A percentile compares a stretch with the other conserved stretches of the same genome.
These are phyloP conservation scores for Castanea sativa DNA, from an alignment of 306 rosid species.

Conservation along the genomic window DNA sequence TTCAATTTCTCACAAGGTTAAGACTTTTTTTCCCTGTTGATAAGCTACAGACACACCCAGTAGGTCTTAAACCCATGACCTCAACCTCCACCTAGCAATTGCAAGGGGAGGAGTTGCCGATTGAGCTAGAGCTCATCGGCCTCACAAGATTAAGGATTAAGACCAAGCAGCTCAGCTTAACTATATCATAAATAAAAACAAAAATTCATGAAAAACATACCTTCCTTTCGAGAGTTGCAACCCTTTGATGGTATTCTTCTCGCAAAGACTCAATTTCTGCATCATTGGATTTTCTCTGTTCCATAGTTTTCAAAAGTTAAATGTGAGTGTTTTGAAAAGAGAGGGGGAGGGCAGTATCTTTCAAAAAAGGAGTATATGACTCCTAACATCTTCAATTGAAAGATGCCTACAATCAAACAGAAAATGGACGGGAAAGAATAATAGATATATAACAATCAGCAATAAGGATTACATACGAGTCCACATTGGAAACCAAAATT, in stretches of 20 bases:
- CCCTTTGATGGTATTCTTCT: slow-evolving; percentile 98
- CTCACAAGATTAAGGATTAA: background rate
- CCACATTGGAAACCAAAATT: background rate
- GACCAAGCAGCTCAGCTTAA: background rate
- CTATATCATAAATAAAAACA: slow-evolving; percentile 9
- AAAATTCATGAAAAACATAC: slow-evolving; percentile 34
- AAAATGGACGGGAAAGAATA: background rate
- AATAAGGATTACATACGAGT: background rate
- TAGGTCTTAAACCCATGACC: too few relatives aligned
- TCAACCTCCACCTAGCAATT: too few relatives aligned
- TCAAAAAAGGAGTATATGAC: background rate
- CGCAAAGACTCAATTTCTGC: slow-evolving; percentile 93
- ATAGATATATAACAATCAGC: background rate
- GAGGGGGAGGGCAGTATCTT: slow-evolving; percentile 5
- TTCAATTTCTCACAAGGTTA: background rate
- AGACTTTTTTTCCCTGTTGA: too few relatives aligned
- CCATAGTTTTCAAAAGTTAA: slow-evolving; percentile 41
- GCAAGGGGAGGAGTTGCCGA: too few relatives aligned
- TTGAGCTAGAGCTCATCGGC: too few relatives aligned
- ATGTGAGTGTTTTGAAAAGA: slow-evolving; percentile 17
- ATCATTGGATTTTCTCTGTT: slow-evolving; percentile 91
- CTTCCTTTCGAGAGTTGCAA: slow-evolving; percentile 88
- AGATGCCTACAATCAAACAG: background rate
- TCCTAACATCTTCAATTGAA: background rate
- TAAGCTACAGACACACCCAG: too few relatives aligned